Base-by-base conservation (phyloP, 305 asterid species). In the Fraxinus greggii region DNA sequence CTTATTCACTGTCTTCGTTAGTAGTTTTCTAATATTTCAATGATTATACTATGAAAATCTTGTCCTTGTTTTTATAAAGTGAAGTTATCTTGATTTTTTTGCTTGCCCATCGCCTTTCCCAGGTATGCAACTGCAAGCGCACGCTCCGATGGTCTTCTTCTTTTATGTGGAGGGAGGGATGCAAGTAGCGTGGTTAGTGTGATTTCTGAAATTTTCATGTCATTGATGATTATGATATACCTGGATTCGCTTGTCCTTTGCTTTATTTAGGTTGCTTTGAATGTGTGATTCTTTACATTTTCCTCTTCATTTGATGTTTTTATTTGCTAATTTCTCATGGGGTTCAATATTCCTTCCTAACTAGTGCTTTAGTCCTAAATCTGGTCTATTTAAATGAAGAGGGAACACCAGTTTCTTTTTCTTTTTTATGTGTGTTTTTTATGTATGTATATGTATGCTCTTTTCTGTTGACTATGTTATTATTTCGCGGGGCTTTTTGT, bases 41-140 rank as follows among this genome's bases (percentile, higher is more conserved):
- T 4, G 5, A 24, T 8, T 3, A 65, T 10, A 8, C n/a, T 28
- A 65, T 26, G 72, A 24, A 24, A 26, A 65, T 65, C 19, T 65
- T 15, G 33, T 3, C 19, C 26, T 35, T 69, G 10, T 69, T 31
- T 28, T 29, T 31, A 7, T 28, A 28, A 28, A 67, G 75, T 5
- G 75, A 67, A 26, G 38, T 67, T 28, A 5, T 69, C 23, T 13
- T 69, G 40, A 69, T 31, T 3, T 28, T 28, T 69, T 69, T 69
- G 23, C 21, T 86, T 78, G 36, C 79, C 70, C 63, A 79, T 79
- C 51, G 24, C 63, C 81, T 80, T 87, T 36, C 51, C 69, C 88
- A 97, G 98, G 99, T 97, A 97, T 78, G 98, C 99, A 36, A 97
- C 99, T 72, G 98, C 99, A 45, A 97, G 98, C 86, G 99, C 99